Evolutionary conservation across 1,284 basidiomycete genomes (phyloP), one percentile per base, ranked within the genome.

Genomic region (Boletus smithii): DNA sequence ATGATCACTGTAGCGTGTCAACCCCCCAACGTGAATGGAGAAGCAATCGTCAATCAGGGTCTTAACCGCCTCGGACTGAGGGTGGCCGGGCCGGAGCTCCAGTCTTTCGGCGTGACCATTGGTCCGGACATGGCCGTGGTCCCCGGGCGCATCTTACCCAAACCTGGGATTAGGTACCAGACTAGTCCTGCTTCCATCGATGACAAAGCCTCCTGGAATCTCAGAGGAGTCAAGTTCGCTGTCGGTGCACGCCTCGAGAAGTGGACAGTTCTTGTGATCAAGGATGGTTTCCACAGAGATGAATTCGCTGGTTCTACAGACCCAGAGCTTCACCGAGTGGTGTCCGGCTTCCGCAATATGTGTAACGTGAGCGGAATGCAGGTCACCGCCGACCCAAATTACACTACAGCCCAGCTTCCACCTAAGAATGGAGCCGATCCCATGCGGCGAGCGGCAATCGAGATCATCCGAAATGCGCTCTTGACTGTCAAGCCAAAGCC

Each of bases 1-100:
- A 90, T 90, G 87, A 87, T 90, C 52, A 74, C 62, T 3, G 71
- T 78, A 18, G 85, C 87, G 0, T 85, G 85, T 22, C 79, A 81
- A 52, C 80, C 82, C 0, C 88, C 87, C 0, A 84, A 83, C 52
- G 69, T 81, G 53, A 90, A 90, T 55, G 87, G 78, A 0, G 61
- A 67, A 3, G 72, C 74, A 17, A 90, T 90, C 55, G 71, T 80
- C 22, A 66, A 68, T 4, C 71, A 73, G 24, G 88, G 88, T 14
- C 72, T 89, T 3, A 54, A 63, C 24, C 72, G 79, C 46, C 78
- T 90, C 18, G 88, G 87, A 1, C 81, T 85, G 62, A 67, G 63
- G 20, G 61, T 68, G 5, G 69, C 73, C 0, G 69, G 67, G 2
- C 74, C 76, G 8, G 53, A 66, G 5, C 71, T 84, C 14, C 65